phyloP scores from a whole-genome alignment of 2,329 filamentous ascomycete genomes.

The Aschersonia sp. region DNA sequence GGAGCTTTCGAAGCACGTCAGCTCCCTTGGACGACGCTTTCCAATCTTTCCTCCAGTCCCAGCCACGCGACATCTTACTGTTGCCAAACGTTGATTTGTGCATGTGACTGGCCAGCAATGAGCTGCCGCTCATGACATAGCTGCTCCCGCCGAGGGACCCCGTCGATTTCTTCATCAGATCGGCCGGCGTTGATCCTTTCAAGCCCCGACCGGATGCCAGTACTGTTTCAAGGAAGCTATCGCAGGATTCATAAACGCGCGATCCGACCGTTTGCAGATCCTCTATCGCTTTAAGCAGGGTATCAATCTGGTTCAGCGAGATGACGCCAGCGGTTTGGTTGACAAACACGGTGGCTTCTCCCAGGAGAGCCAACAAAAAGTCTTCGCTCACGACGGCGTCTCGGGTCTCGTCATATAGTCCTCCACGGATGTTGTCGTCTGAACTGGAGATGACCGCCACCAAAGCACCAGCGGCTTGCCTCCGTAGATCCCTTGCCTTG shows the following conservation, averaged over 20 bases:
- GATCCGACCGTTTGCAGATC: slow-evolving; percentile 63
- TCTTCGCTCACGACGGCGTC: slow-evolving; percentile 82
- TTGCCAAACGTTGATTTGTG: slow-evolving; percentile 45
- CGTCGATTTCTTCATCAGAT: slow-evolving; percentile 48
- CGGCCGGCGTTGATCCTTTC: slow-evolving; percentile 47
- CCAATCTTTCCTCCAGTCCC: slow-evolving; percentile 73
- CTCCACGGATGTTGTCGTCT: slow-evolving; percentile 81
- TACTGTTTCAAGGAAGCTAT: slow-evolving; percentile 65
- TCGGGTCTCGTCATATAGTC: slow-evolving; percentile 67
- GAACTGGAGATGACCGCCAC: slow-evolving; percentile 75
- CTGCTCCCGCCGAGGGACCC: slow-evolving; percentile 40
- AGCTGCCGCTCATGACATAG: slow-evolving; percentile 60
- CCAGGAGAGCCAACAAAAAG: slow-evolving; percentile 68
- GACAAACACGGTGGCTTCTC: slow-evolving; percentile 69
- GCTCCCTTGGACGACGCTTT: slow-evolving; percentile 45
- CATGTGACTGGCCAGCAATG: slow-evolving; percentile 50
- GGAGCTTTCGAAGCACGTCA: slow-evolving; percentile 59
- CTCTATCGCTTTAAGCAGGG: slow-evolving; percentile 62
- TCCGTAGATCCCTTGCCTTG: slow-evolving; percentile 44
- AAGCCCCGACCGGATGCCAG: slow-evolving; percentile 53
- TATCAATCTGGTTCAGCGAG: slow-evolving; percentile 57
- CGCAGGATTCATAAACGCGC: slow-evolving; percentile 58
- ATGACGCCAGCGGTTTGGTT: slow-evolving; percentile 42
- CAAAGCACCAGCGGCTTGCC: slow-evolving; percentile 57
- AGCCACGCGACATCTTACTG: slow-evolving; percentile 42